Conservation (phyloP, 108 stramenopile genomes). For the Fragilariopsis cylindrus region DNA sequence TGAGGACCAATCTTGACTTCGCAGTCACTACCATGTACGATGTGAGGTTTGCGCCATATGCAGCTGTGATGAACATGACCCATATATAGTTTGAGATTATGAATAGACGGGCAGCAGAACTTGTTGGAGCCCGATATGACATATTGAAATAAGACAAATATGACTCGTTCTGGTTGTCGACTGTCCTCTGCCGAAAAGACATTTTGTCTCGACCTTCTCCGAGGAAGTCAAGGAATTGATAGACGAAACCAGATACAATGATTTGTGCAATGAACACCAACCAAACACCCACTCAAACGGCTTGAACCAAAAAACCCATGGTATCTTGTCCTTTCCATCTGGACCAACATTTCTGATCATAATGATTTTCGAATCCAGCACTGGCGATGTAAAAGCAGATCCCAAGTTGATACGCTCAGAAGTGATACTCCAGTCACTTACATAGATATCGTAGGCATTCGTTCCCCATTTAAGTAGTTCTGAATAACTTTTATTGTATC, state of each 20-base stretch:
- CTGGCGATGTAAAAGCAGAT: background rate
- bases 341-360: background rate
- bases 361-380: conserved; percentile 8
- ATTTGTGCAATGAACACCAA: background rate
- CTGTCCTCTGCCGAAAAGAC: no score
- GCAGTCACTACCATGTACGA: no score
- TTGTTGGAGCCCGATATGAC: no score
- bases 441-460: conserved; percentile 1
- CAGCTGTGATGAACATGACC: no score
- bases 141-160: no score
- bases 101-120: no score
- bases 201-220: background rate
- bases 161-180: no score
- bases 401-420: conserved; percentile 7
- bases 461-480: background rate
- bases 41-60: no score
- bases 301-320: background rate
- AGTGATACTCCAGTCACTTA: background rate
- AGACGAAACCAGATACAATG: background rate
- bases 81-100: no score
- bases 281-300: background rate
- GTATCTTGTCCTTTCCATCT: background rate
- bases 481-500: background rate
- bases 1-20: no score
- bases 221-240: conserved; percentile 5